These are phyloP conservation scores for Xerocomus amazonicus DNA, from an alignment of 1,284 basidiomycete species.

Conservation along the genomic window DNA sequence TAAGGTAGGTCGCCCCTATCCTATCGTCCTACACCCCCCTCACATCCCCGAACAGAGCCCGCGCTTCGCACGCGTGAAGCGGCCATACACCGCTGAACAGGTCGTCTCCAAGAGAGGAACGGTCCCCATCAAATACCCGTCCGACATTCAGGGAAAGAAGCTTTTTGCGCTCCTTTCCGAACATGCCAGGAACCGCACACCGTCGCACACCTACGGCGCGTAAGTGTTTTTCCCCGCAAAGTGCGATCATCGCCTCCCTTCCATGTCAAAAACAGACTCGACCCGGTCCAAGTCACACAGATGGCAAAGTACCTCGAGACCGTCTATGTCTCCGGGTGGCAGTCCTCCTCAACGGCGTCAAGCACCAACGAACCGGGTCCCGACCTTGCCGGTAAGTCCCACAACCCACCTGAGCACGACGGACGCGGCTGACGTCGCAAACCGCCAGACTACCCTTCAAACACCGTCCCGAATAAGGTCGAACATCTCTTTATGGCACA, in stretches of 20 bases:
- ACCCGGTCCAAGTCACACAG: constrained; percentile 96
- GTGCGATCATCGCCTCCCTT: not conserved
- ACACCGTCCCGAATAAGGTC: constrained; percentile 92
- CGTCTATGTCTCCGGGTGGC: constrained; percentile 98
- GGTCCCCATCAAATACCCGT: constrained; percentile 82
- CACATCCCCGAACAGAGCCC: constrained; percentile 52
- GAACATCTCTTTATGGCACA: constrained; percentile 87
- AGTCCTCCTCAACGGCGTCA: constrained; percentile 88
- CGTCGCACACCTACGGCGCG: constrained; percentile 96
- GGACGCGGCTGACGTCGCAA: constrained; percentile 30
- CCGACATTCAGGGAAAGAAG: constrained; percentile 85
- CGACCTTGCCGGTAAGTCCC: constrained; percentile 81
- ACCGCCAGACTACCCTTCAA: constrained; percentile 80
- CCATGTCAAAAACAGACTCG: constrained; percentile 56
- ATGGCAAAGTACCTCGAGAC: constrained; percentile 99
- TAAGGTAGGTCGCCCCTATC: constrained; percentile 59
- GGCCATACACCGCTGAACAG: constrained; percentile 90
- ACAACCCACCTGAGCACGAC: constrained; percentile 94
- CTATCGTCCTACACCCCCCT: not conserved
- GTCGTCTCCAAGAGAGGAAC: constrained; percentile 95
- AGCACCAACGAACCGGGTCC: constrained; percentile 95
- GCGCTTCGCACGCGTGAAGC: constrained; percentile 80
- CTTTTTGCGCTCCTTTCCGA: constrained; percentile 69
- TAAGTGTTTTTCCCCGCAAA: constrained; percentile 43
- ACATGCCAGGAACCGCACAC: constrained; percentile 69